Evolutionary conservation across 768 basidiomycete genomes (phyloP).

Genomic region (Pilatotrama ljubarskyi): DNA sequence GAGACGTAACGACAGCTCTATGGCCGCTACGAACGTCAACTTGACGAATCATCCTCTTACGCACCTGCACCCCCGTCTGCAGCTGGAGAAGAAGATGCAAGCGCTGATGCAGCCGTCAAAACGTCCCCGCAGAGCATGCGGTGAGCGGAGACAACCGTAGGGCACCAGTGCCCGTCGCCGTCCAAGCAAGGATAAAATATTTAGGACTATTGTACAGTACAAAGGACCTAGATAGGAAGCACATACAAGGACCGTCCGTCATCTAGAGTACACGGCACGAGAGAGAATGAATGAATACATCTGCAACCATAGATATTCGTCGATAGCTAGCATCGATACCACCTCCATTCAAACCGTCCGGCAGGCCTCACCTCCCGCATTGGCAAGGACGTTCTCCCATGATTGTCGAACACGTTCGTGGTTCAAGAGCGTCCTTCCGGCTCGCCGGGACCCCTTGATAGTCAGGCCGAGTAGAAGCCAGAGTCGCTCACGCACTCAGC

Average conservation of each 20-base stretch:
- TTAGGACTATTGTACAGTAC: not conserved
- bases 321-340: slow-evolving; percentile 1
- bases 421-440: too few relatives aligned
- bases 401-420: not conserved
- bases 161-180: not conserved
- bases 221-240: not conserved
- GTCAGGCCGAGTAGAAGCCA: slow-evolving; percentile 33
- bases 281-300: not conserved
- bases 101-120: too few relatives aligned
- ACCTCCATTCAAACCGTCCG: too few relatives aligned
- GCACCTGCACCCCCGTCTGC: too few relatives aligned
- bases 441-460: not conserved
- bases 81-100: too few relatives aligned
- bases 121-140: too few relatives aligned
- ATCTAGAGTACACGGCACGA: not conserved
- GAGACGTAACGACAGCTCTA: too few relatives aligned
- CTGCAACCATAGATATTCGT: slow-evolving; percentile 2
- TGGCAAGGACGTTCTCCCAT: too few relatives aligned
- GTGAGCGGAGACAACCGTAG: not conserved
- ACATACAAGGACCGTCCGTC: not conserved
- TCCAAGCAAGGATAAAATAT: not conserved
- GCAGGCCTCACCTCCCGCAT: too few relatives aligned
- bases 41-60: too few relatives aligned
- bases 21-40: too few relatives aligned
- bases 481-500: slow-evolving; percentile 35